phyloP scores from a whole-genome alignment of 306 rosid species.

The Geum urbanum region DNA sequence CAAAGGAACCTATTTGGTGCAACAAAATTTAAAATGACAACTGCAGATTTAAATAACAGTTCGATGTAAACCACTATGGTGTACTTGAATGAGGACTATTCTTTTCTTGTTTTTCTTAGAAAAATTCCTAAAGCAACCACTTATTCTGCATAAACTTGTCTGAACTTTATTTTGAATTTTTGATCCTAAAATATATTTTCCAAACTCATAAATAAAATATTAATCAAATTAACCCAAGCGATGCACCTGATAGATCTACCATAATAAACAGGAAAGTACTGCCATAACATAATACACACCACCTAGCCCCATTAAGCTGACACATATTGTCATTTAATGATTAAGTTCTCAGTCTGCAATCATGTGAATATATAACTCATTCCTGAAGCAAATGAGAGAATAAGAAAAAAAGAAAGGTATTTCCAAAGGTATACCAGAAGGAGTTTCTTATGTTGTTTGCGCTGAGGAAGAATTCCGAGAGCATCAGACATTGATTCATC shows the following conservation, averaged over 20 bases:
- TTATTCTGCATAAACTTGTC: not conserved
- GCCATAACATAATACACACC: not conserved
- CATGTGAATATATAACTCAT: not conserved
- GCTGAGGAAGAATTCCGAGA: slow-evolving; percentile 94
- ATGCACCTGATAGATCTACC: not conserved
- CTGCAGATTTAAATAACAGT: not conserved
- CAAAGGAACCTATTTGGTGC: slow-evolving; percentile 19
- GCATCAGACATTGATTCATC: slow-evolving; percentile 89
- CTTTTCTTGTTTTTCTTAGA: not conserved
- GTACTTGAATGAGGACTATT: not conserved
- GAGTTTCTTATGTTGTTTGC: slow-evolving; percentile 83
- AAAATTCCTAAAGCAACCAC: not conserved
- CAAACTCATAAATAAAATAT: not conserved
- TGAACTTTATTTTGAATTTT: not conserved
- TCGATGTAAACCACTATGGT: not conserved
- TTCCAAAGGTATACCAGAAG: slow-evolving; percentile 53
- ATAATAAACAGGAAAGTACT: not conserved
- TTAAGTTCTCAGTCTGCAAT: not conserved
- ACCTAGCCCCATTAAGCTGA: not conserved
- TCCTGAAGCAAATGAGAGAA: not conserved
- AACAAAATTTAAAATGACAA: not conserved
- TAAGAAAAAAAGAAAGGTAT: not conserved
- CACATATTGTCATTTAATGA: not conserved
- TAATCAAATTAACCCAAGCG: not conserved
- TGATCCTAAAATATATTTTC: not conserved